Percentiles rank a stretch among this genome's conserved stretches.
Evolutionary conservation across 1,284 basidiomycete genomes (phyloP).

Genomic region (Quambalaria eucalypti): DNA sequence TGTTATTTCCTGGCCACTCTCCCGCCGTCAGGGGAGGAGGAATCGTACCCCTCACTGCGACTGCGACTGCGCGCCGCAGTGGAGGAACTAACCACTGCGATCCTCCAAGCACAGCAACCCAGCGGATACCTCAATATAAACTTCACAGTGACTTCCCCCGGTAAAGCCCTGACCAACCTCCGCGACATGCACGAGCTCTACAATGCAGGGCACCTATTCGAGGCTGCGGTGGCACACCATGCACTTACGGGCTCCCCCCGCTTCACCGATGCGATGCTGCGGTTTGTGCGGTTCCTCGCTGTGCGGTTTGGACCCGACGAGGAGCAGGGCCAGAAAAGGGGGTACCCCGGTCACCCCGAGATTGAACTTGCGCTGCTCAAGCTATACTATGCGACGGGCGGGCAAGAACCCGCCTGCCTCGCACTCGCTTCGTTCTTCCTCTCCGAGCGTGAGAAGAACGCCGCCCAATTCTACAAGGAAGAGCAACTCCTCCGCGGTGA

Average conservation of each 20-base stretch:
- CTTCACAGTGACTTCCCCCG: constrained; percentile 13
- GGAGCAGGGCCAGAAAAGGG: constrained; percentile 4
- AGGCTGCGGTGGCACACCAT: constrained; percentile 12
- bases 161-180: constrained; percentile 12
- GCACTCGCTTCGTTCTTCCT: constrained; percentile 13
- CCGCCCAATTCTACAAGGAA: constrained; percentile 12
- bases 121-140: constrained; percentile 17
- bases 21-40: constrained; percentile 4
- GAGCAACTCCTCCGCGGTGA: constrained; percentile 12
- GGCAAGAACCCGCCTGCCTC: background rate
- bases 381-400: constrained; percentile 9
- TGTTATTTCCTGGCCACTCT: constrained; percentile 9
- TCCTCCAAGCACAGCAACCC: constrained; percentile 12
- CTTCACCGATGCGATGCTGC: constrained; percentile 14
- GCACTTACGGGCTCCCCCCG: constrained; percentile 4
- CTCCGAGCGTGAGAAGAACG: constrained; percentile 11
- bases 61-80: constrained; percentile 6
- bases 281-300: constrained; percentile 15
- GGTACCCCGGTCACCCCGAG: constrained; percentile 15
- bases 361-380: constrained; percentile 12
- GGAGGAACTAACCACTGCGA: constrained; percentile 9
- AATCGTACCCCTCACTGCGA: no score
- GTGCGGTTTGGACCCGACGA: constrained; percentile 10
- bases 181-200: constrained; percentile 17
- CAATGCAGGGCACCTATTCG: constrained; percentile 16